Evolutionary conservation across 2,329 filamentous ascomycete genomes (phyloP).

Genomic region (Pseudomassariella vexata): DNA sequence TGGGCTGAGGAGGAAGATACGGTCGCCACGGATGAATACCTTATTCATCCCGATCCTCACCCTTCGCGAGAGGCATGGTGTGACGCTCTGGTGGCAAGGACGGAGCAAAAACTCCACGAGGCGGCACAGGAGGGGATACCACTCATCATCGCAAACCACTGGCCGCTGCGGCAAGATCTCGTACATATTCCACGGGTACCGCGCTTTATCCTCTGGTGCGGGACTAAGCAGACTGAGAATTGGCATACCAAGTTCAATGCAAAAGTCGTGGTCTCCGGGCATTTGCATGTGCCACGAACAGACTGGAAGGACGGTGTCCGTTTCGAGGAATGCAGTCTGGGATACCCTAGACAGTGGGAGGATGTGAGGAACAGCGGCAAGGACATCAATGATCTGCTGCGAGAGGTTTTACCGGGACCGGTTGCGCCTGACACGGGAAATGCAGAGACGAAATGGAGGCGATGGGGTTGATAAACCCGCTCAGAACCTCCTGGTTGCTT

Average conservation of each 20-base stretch:
- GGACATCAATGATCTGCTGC: conserved; percentile 26
- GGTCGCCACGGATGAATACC: conserved; percentile 30
- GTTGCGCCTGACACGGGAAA: conserved; percentile 12
- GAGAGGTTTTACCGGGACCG: conserved; percentile 28
- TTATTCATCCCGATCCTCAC: conserved; percentile 29
- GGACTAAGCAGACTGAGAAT: conserved; percentile 27
- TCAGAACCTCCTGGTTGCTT: too few relatives aligned
- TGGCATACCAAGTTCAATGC: conserved; percentile 29
- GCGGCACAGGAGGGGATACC: conserved; percentile 14
- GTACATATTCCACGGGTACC: conserved; percentile 27
- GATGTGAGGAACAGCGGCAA: conserved; percentile 19
- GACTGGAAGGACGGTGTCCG: conserved; percentile 30
- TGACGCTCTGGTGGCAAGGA: conserved; percentile 17
- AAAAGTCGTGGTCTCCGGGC: conserved; percentile 29
- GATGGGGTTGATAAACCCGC: conserved; percentile 17
- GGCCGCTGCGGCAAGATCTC: conserved; percentile 30
- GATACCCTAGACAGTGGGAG: conserved; percentile 31
- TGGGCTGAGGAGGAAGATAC: conserved; percentile 30
- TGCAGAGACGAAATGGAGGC: conserved; percentile 17
- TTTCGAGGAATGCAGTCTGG: conserved; percentile 31
- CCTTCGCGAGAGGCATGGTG: conserved; percentile 28
- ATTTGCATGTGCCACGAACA: conserved; percentile 30
- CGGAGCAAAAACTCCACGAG: conserved; percentile 22
- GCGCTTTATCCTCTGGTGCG: conserved; percentile 32
- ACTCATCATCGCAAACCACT: conserved; percentile 30